Evolutionary conservation across 2,329 filamentous ascomycete genomes (phyloP).

Genomic region (Fusarium heterosporum): DNA sequence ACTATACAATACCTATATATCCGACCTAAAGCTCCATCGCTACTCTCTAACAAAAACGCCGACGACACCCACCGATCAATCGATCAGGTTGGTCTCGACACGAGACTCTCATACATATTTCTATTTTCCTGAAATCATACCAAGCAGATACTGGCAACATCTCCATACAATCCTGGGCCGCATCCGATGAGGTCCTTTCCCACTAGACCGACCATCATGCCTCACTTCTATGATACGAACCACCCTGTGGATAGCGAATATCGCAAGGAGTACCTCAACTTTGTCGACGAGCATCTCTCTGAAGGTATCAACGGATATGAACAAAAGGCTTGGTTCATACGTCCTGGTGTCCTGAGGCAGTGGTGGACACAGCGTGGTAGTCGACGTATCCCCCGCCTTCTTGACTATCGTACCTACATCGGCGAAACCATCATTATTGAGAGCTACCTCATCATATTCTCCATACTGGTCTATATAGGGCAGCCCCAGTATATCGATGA

Average conservation of each 20-base stretch:
- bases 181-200: no score
- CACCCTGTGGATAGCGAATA: neutral
- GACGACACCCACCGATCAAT: no score
- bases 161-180: no score
- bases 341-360: neutral
- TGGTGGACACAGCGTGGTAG: slow-evolving; percentile 12
- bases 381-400: neutral
- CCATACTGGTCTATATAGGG: slow-evolving; percentile 23
- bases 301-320: neutral
- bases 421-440: slow-evolving; percentile 3
- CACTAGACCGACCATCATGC: no score
- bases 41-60: no score
- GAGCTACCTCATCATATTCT: slow-evolving; percentile 27
- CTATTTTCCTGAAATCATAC: no score
- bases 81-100: no score
- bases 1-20: no score
- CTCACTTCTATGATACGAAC: no score
- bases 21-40: no score
- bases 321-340: neutral
- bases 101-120: no score
- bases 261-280: slow-evolving; percentile 9
- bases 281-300: neutral
- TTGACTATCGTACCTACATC: neutral
- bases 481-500: neutral
- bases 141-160: no score